Evolutionary conservation across 768 basidiomycete genomes (phyloP).

Genomic region (Lentinus tigrinus): DNA sequence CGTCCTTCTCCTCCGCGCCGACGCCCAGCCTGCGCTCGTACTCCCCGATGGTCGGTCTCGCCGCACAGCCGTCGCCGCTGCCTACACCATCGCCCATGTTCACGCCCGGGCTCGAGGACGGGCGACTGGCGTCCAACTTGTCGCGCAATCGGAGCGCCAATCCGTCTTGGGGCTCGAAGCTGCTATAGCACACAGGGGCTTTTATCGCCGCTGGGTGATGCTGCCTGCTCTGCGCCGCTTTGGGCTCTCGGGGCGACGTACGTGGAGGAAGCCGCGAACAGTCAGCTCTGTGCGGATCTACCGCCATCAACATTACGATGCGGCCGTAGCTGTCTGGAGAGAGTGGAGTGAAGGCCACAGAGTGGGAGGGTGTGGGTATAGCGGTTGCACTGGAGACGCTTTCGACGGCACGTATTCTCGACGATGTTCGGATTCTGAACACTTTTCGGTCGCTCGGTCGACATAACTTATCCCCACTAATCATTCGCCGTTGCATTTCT

Average conservation of each 20-base stretch:
- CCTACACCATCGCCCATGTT: conserved; percentile 19
- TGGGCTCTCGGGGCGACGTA: neutral
- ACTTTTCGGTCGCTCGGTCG: conserved; percentile 18
- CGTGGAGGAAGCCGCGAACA: too few relatives aligned
- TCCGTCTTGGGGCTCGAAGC: conserved; percentile 10
- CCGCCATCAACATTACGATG: too few relatives aligned
- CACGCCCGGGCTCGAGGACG: conserved; percentile 37
- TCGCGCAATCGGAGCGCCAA: conserved; percentile 52
- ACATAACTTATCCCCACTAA: conserved; percentile 21
- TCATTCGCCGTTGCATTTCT: conserved; percentile 1
- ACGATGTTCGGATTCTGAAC: neutral
- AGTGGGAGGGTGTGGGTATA: too few relatives aligned
- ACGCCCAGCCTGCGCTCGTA: conserved; percentile 47
- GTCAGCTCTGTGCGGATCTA: too few relatives aligned
- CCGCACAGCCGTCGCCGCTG: conserved; percentile 24
- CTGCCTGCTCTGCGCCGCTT: neutral
- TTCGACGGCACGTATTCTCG: neutral
- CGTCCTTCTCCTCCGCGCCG: conserved; percentile 67
- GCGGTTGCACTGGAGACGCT: too few relatives aligned
- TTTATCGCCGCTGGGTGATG: neutral
- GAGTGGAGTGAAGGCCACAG: too few relatives aligned
- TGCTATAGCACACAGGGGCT: neutral
- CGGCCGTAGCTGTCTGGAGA: too few relatives aligned
- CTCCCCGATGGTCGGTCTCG: conserved; percentile 51
- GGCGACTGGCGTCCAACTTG: conserved; percentile 49